These are phyloP conservation scores for Xerocomus potaroensis DNA, from an alignment of 768 basidiomycete genomes.

Conservation along the genomic window DNA sequence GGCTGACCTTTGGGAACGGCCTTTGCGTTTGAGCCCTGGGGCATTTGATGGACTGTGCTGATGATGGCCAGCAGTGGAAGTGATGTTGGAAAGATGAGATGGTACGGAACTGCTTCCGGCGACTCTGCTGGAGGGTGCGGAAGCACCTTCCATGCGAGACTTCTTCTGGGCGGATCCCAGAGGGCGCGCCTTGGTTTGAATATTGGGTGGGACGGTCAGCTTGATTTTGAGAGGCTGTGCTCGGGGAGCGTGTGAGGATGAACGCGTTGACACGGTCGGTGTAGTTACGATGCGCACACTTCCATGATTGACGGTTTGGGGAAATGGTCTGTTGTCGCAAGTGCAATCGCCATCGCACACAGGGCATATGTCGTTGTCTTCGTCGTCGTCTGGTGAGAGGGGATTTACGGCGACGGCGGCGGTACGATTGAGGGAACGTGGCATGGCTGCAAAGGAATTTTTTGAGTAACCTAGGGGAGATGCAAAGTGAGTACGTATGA, in stretches of 20 bases:
- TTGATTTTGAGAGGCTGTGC: constrained; percentile 60
- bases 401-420: constrained; percentile 43
- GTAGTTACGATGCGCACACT: constrained; percentile 36
- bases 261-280: constrained; percentile 35
- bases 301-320: constrained; percentile 31
- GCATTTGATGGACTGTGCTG: constrained; percentile 12
- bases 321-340: constrained; percentile 50
- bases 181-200: constrained; percentile 43
- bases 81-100: constrained; percentile 6
- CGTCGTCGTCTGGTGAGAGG: constrained; percentile 52
- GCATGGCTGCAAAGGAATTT: constrained; percentile 58
- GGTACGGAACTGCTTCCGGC: constrained; percentile 23
- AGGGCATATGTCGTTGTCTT: constrained; percentile 84
- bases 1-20: constrained; percentile 52
- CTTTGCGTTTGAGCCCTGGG: constrained; percentile 42
- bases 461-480: constrained; percentile 35
- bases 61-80: constrained; percentile 30
- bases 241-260: constrained; percentile 28
- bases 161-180: constrained; percentile 27
- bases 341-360: constrained; percentile 91
- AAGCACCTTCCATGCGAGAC: constrained; percentile 18
- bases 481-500: constrained; percentile 21
- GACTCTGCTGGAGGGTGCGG: constrained; percentile 39
- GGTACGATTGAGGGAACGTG: constrained; percentile 68
- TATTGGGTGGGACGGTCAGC: constrained; percentile 57